Conservation (phyloP, 345 rosid genomes). For the Abelmoschus esculentus region DNA sequence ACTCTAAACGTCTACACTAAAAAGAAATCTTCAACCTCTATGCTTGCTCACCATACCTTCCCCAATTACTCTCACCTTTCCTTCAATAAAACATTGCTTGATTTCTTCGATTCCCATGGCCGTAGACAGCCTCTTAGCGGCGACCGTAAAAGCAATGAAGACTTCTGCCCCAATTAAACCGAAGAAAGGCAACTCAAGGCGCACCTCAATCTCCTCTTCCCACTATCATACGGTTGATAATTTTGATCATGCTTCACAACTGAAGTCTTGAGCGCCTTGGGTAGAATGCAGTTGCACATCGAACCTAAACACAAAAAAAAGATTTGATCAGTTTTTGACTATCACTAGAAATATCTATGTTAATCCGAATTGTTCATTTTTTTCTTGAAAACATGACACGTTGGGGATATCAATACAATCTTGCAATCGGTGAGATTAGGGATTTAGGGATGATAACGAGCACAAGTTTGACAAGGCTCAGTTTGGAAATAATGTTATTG, state of each 20-base stretch:
- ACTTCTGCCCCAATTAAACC: slow-evolving; percentile 71
- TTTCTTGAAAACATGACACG: not conserved
- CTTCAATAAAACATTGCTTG: slow-evolving; percentile 51
- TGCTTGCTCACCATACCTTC: not conserved
- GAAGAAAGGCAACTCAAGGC: slow-evolving; percentile 67
- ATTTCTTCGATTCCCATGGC: slow-evolving; percentile 73
- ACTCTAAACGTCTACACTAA: not conserved
- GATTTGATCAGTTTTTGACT: not conserved
- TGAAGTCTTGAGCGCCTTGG: slow-evolving; percentile 65
- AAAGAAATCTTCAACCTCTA: not conserved
- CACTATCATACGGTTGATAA: slow-evolving; percentile 50
- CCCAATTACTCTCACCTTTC: slow-evolving; percentile 42
- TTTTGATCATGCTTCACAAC: slow-evolving; percentile 52
- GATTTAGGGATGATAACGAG: too few species aligned
- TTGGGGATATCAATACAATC: not conserved
- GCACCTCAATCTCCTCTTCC: slow-evolving; percentile 54
- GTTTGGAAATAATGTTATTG: too few species aligned
- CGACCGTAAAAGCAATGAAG: slow-evolving; percentile 66
- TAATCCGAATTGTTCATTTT: not conserved
- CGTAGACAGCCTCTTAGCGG: slow-evolving; percentile 78
- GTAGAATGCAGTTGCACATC: slow-evolving; percentile 81
- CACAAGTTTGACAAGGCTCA: too few species aligned
- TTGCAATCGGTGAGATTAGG: not conserved
- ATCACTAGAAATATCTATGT: not conserved
- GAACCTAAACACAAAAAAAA: slow-evolving; percentile 44